phyloP scores from a whole-genome alignment of 139 green algal species.

The Gonium pectorale region DNA sequence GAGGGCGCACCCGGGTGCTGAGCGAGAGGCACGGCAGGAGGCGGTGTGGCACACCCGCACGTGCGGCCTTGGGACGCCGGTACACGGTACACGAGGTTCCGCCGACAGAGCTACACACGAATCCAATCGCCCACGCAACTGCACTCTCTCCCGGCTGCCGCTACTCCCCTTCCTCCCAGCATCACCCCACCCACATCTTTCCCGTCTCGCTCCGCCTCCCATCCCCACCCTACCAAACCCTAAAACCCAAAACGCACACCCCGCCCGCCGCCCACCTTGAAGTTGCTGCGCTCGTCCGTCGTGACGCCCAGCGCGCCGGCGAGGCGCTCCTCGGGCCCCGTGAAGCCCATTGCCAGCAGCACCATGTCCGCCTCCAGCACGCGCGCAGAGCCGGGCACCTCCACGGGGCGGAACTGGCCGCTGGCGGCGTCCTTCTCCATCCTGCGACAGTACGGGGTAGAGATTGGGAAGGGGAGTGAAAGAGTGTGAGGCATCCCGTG shows the following conservation, averaged over 20 bases:
- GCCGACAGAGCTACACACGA: no score
- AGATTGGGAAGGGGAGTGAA: not conserved
- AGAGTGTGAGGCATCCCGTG: no score
- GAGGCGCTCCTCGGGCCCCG: constrained; percentile 91
- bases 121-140: no score
- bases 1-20: no score
- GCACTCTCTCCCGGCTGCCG: no score
- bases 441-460: not conserved
- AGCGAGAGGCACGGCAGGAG: no score
- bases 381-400: constrained; percentile 78
- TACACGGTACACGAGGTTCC: no score
- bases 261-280: constrained; percentile 75
- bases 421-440: constrained; percentile 46
- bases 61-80: no score
- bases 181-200: no score
- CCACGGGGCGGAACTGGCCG: constrained; percentile 69
- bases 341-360: constrained; percentile 97
- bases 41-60: not conserved
- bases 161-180: no score
- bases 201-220: not conserved
- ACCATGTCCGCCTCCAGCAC: constrained; percentile 92
- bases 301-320: constrained; percentile 81
- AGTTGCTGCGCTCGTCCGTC: constrained; percentile 92
- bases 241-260: not conserved
- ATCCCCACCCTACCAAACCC: not conserved